Conservation (phyloP, 352 stramenopile species). For the Phytophthora cajani region DNA sequence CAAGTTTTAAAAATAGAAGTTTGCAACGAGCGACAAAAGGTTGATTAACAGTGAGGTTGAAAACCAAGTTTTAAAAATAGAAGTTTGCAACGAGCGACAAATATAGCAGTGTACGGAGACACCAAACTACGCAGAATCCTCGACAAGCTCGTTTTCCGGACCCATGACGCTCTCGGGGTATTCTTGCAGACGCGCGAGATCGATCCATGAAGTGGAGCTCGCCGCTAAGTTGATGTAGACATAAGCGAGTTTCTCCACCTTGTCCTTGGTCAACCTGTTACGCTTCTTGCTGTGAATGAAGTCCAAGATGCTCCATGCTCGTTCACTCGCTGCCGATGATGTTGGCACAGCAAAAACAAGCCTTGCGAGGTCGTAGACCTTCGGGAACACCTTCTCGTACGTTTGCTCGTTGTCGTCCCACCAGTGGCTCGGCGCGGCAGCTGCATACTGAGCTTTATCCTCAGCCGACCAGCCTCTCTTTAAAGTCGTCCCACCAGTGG, state of each 20-base stretch:
- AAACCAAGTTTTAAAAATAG: too few relatives aligned
- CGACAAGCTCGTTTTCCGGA: too few relatives aligned
- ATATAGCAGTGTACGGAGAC: too few relatives aligned
- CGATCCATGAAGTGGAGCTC: background rate
- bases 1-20: too few relatives aligned
- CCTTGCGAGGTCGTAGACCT: constrained; percentile 1
- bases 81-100: too few relatives aligned
- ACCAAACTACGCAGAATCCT: too few relatives aligned
- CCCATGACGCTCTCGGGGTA: constrained; percentile 9
- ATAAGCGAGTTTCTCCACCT: constrained; percentile 10
- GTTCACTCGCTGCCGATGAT: constrained; percentile 7
- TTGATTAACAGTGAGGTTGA: too few relatives aligned
- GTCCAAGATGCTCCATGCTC: constrained; percentile 13
- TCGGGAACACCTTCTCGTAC: background rate
- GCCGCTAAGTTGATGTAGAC: constrained; percentile 12
- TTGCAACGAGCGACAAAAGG: too few relatives aligned
- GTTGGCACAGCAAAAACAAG: constrained; percentile 1
- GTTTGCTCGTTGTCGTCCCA: constrained; percentile 6
- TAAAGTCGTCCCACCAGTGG: constrained; percentile 4
- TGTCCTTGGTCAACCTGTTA: background rate
- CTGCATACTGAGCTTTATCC: constrained; percentile 8
- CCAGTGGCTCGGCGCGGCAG: constrained; percentile 5
- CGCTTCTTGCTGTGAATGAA: constrained; percentile 18
- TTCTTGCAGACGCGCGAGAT: background rate
- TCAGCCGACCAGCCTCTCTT: background rate